Percentiles rank a stretch among this genome's conserved stretches.
phyloP scores from a whole-genome alignment of 2,329 filamentous ascomycete genomes.

The Fusarium algeriense region DNA sequence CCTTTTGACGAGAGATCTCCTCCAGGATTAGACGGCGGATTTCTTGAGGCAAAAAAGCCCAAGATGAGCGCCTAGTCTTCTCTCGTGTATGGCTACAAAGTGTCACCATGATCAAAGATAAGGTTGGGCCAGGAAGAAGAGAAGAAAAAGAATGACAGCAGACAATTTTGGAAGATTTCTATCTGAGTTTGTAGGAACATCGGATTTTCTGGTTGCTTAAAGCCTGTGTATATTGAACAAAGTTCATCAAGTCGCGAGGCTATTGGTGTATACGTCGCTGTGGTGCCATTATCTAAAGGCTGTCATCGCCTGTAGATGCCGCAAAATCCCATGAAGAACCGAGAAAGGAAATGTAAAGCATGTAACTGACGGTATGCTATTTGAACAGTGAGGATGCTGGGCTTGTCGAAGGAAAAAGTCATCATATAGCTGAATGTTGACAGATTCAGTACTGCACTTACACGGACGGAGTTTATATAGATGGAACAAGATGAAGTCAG shows the following conservation, averaged over 20 bases:
- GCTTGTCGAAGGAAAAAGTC: background rate
- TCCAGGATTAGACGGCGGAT: background rate
- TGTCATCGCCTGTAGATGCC: background rate
- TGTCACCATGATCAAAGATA: background rate
- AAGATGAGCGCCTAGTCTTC: background rate
- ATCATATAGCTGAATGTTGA: background rate
- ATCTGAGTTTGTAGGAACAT: background rate
- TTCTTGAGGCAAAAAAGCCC: background rate
- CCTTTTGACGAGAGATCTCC: background rate
- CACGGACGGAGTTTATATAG: background rate
- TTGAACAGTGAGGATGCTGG: background rate
- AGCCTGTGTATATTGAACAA: background rate
- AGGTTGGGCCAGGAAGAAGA: background rate
- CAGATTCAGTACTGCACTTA: background rate
- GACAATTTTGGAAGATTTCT: background rate
- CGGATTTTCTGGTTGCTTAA: background rate
- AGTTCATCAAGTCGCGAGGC: background rate
- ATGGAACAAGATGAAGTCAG: background rate
- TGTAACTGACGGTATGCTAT: background rate
- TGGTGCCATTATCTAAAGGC: background rate
- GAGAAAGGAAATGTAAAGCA: background rate
- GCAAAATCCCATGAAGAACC: background rate
- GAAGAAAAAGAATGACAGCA: background rate
- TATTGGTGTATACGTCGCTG: background rate
- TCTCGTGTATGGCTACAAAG: background rate